These are phyloP conservation scores for Amylocystis lapponica DNA, from an alignment of 768 basidiomycete genomes.

Conservation along the genomic window DNA sequence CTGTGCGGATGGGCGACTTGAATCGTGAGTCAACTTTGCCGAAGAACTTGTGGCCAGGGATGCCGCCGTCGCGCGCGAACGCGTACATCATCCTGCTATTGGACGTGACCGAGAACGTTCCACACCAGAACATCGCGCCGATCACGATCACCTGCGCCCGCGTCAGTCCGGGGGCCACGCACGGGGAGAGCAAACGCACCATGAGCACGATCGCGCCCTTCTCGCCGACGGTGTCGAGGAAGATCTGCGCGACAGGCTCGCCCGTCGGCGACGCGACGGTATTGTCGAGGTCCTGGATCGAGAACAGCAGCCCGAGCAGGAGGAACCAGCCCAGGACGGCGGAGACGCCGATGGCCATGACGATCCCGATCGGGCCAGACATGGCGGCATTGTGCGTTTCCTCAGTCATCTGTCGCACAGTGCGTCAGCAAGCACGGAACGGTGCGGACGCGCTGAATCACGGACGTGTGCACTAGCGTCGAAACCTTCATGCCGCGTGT, in stretches of 20 bases:
- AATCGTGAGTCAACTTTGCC: slow-evolving; percentile 52
- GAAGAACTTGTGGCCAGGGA: slow-evolving; percentile 65
- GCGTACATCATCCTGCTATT: slow-evolving; percentile 85
- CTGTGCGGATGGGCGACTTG: slow-evolving; percentile 65
- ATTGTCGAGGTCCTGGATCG: slow-evolving; percentile 60
- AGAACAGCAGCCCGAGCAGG: slow-evolving; percentile 65
- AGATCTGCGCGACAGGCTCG: slow-evolving; percentile 75
- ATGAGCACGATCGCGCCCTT: slow-evolving; percentile 71
- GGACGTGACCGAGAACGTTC: slow-evolving; percentile 72
- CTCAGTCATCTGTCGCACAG: slow-evolving; percentile 68
- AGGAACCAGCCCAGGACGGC: slow-evolving; percentile 74
- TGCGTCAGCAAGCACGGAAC: background rate
- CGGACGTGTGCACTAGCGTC: slow-evolving; percentile 69
- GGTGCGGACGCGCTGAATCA: background rate
- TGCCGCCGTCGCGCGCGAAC: slow-evolving; percentile 68
- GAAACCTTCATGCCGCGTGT: slow-evolving; percentile 40
- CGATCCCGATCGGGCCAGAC: slow-evolving; percentile 62
- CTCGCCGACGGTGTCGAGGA: slow-evolving; percentile 69
- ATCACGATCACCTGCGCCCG: slow-evolving; percentile 54
- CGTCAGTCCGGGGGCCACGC: background rate
- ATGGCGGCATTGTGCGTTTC: slow-evolving; percentile 61
- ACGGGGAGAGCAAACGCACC: slow-evolving; percentile 31
- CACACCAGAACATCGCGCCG: slow-evolving; percentile 71
- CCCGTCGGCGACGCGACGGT: slow-evolving; percentile 52
- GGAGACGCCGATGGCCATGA: slow-evolving; percentile 68